Base-by-base conservation (phyloP, 768 basidiomycete species). In the Amylocystis lapponica region DNA sequence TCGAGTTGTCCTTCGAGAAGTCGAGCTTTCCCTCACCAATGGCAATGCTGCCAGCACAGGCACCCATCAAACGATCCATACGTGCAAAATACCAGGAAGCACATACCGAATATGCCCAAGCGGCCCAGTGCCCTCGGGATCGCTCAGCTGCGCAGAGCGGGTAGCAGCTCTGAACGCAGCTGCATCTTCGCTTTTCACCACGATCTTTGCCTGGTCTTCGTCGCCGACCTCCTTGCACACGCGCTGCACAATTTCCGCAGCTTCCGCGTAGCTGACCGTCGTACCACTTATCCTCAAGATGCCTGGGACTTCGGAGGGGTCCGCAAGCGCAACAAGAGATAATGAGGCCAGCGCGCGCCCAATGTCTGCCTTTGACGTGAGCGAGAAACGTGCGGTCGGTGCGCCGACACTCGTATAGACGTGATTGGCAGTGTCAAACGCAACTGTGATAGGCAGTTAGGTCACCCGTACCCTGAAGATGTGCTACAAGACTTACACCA, bases 381-480 rank as follows among this genome's bases (percentile, higher is more conserved):
- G 25, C 3, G 55, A 26, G 32, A 52, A 25, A 17, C 29, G 36
- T 19, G 27, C 30, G 30, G 29, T 43, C 6, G 46, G 39, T 14
- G 55, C 31, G 22, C 57, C 57, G 17, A 51, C 43, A 11, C 31
- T 27, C 11, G 51, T 55, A 46, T 50, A 57, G 5, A 31, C 34
- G 36, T 50, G 45, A 11, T 51, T 51, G 30, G 43, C 41, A 27
- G 44, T 39, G 40, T 59, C 55, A 38, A 59, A 43, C 17, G 55
- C 55, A 30, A 45, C 56, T 58, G 39, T 12, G 27, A 19, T 3
- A 31, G 21, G 7, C 36, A 6, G 12, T 25, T 23, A n/a, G 25
- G 25, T 32, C 22, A 22, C 12, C n/a, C n/a, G n/a, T n/a, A n/a
- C n/a, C n/a, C n/a, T n/a, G n/a, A n/a, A n/a, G n/a, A 26, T 17